Conservation (phyloP, 2,329 filamentous ascomycete species). For the Cladobotryum mycophilum region DNA sequence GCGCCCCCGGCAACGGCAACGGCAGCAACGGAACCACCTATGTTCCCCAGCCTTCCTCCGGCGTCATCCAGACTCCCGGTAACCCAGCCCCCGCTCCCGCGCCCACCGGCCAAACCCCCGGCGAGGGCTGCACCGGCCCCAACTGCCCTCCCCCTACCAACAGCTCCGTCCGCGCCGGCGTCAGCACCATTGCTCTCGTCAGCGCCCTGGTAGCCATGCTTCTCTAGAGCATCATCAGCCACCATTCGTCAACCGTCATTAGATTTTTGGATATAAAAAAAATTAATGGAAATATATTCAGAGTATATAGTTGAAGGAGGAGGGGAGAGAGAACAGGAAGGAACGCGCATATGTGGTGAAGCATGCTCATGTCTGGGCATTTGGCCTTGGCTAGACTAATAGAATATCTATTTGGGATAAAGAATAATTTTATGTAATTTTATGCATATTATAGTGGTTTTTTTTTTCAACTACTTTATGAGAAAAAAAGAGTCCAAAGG, state of each 20-base stretch:
- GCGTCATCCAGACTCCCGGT: background rate
- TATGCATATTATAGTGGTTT: no score
- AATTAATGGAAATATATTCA: no score
- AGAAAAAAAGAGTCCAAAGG: no score
- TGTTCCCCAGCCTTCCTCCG: background rate
- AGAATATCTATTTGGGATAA: no score
- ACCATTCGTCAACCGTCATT: no score
- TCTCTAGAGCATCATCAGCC: slow-evolving; percentile 13
- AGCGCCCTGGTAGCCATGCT: slow-evolving; percentile 16
- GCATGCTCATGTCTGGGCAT: no score
- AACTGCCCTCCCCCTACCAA: slow-evolving; percentile 1
- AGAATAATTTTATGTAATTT: no score
- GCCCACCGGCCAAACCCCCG: background rate
- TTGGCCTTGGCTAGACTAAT: no score
- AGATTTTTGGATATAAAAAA: background rate
- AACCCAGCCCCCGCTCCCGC: background rate
- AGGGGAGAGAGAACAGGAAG: no score
- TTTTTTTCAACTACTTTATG: no score
- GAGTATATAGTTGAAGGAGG: no score
- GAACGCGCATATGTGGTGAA: no score
- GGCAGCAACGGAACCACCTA: slow-evolving; percentile 6
- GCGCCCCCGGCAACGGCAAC: background rate
- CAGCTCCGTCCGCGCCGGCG: slow-evolving; percentile 16
- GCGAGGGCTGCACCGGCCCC: slow-evolving; percentile 11
- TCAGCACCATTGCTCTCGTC: slow-evolving; percentile 16